Percentiles rank a stretch among this genome's conserved stretches.
Conservation (phyloP, 345 rosid genomes). For the Boechera stricta region DNA sequence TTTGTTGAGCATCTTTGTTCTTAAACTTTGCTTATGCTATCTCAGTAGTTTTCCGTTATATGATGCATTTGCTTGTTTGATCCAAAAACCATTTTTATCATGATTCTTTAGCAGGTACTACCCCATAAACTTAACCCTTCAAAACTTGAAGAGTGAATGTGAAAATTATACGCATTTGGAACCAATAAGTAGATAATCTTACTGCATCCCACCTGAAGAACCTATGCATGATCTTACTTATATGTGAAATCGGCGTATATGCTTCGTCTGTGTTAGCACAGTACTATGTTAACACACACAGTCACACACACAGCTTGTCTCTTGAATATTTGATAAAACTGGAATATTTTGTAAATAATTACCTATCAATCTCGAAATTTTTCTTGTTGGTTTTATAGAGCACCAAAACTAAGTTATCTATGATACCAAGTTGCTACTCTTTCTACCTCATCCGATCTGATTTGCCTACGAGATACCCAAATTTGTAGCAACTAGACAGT, state of each 20-base stretch:
- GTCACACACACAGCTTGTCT: too few relatives aligned
- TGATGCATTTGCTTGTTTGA: conserved; percentile 31
- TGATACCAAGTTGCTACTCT: too few relatives aligned
- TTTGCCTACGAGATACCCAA: too few relatives aligned
- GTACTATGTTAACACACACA: too few relatives aligned
- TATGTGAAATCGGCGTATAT: background rate
- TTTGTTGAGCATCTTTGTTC: conserved; percentile 25
- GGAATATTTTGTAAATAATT: too few relatives aligned
- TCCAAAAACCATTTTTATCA: background rate
- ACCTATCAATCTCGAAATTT: too few relatives aligned
- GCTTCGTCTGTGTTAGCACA: background rate
- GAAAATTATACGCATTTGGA: background rate
- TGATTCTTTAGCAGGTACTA: conserved; percentile 3
- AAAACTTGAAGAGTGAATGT: conserved; percentile 14
- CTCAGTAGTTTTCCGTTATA: background rate
- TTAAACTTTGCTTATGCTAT: conserved; percentile 5
- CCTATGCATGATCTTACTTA: background rate
- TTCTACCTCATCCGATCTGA: too few relatives aligned
- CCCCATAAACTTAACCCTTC: background rate
- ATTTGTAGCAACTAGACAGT: too few relatives aligned
- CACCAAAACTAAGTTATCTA: too few relatives aligned
- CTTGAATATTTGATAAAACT: too few relatives aligned
- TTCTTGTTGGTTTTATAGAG: too few relatives aligned
- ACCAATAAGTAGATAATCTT: background rate
- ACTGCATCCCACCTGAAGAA: background rate